Evolutionary conservation across 31 red algal genomes (phyloP).

Genomic region (Odonthalia washingtoniensis): DNA sequence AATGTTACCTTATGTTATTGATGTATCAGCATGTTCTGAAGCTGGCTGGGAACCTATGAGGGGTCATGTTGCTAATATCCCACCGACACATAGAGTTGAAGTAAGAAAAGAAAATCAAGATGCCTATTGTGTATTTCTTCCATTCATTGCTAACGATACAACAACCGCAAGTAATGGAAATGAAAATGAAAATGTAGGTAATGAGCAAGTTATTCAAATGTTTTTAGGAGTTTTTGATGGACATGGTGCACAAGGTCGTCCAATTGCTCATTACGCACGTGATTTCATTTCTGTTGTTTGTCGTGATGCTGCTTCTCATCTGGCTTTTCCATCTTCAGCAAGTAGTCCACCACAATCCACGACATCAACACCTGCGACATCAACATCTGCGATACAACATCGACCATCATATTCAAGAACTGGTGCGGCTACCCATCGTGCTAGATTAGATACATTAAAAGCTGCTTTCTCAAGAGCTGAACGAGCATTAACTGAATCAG

Average conservation of each 20-base stretch:
- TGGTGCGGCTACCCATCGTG: constrained; percentile 7
- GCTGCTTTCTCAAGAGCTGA: constrained; percentile 63
- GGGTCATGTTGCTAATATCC: constrained; percentile 18
- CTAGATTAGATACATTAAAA: constrained; percentile 49
- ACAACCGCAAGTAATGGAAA: background rate
- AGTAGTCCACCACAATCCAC: background rate
- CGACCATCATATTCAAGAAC: background rate
- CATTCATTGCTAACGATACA: constrained; percentile 37
- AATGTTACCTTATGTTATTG: constrained; percentile 43
- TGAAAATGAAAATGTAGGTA: background rate
- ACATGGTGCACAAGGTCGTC: constrained; percentile 77
- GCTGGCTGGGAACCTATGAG: constrained; percentile 90
- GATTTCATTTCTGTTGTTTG: constrained; percentile 52
- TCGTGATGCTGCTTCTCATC: constrained; percentile 50
- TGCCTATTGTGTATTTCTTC: constrained; percentile 57
- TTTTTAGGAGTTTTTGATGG: constrained; percentile 86
- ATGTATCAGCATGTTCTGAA: constrained; percentile 63
- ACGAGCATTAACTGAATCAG: constrained; percentile 54
- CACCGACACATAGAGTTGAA: constrained; percentile 69
- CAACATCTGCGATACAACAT: background rate
- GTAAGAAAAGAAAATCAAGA: constrained; percentile 94
- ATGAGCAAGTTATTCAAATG: constrained; percentile 41
- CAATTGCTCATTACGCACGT: constrained; percentile 72
- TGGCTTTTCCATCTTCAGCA: background rate
- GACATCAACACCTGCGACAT: background rate